These are phyloP conservation scores for Mycena pura DNA, from an alignment of 768 basidiomycete species.

Conservation along the genomic window DNA sequence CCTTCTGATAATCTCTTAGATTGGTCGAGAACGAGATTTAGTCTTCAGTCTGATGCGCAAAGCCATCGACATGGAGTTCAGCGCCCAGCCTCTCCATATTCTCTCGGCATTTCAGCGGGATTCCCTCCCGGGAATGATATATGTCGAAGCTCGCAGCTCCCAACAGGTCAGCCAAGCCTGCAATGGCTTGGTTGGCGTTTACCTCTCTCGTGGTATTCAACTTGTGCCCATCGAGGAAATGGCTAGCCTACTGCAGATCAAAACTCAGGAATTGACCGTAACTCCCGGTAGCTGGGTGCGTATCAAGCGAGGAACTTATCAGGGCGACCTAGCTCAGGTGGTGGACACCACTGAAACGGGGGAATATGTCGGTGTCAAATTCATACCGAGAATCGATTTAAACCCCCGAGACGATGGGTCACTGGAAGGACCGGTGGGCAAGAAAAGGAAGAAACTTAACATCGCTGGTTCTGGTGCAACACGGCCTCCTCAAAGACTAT, in stretches of 20 bases:
- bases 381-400: slow-evolving; percentile 97
- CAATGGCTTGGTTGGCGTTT: slow-evolving; percentile 92
- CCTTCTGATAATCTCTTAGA: slow-evolving; percentile 48
- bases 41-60: slow-evolving; percentile 96
- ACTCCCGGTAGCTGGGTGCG: slow-evolving; percentile 94
- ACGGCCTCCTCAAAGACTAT: slow-evolving; percentile 90
- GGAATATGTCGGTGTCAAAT: slow-evolving; percentile 91
- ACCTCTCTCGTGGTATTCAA: slow-evolving; percentile 78
- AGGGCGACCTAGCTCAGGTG: slow-evolving; percentile 94
- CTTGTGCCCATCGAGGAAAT: slow-evolving; percentile 97
- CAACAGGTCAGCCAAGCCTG: slow-evolving; percentile 87
- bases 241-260: slow-evolving; percentile 94
- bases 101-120: slow-evolving; percentile 95
- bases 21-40: slow-evolving; percentile 91
- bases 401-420: slow-evolving; percentile 83
- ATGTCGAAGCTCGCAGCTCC: slow-evolving; percentile 91
- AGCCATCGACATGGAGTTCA: slow-evolving; percentile 83
- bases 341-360: slow-evolving; percentile 93
- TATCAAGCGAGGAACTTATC: slow-evolving; percentile 90
- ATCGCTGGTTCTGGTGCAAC: slow-evolving; percentile 56
- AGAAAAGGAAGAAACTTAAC: slow-evolving; percentile 80
- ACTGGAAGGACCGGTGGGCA: slow-evolving; percentile 75
- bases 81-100: slow-evolving; percentile 80
- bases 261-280: slow-evolving; percentile 89
- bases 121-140: slow-evolving; percentile 94